Evolutionary conservation across 1,139 yeast genomes (phyloP).

Genomic region (Lodderomyces oxycetoniae): DNA sequence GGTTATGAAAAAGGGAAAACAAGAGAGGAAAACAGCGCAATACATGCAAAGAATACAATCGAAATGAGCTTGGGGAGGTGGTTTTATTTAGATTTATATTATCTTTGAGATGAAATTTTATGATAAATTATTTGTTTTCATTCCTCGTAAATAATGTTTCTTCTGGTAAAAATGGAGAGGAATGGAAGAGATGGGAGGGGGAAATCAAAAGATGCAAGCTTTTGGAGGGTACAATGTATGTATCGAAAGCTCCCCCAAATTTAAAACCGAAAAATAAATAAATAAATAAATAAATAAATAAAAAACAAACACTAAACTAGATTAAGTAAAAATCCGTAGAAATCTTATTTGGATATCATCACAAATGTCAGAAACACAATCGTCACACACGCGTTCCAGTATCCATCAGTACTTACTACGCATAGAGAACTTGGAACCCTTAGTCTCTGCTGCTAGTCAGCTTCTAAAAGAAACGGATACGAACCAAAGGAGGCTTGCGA

Average conservation of each 20-base stretch:
- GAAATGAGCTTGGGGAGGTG: constrained; percentile 3
- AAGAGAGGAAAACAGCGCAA: constrained; percentile 64
- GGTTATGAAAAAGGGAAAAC: constrained; percentile 83
- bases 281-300: background rate
- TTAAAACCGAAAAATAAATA: background rate
- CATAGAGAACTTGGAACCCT: constrained; percentile 36
- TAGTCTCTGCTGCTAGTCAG: constrained; percentile 11
- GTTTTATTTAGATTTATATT: background rate
- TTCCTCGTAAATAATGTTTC: background rate
- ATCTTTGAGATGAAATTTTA: background rate
- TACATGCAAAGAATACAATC: constrained; percentile 10
- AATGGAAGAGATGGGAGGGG: too few species aligned
- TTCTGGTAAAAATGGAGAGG: background rate
- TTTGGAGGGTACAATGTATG: background rate
- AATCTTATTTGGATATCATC: background rate
- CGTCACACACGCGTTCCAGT: constrained; percentile 4
- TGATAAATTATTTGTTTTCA: background rate
- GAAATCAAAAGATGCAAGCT: too few species aligned
- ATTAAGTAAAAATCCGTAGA: background rate
- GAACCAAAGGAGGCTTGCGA: constrained; percentile 1
- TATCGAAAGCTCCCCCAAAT: background rate
- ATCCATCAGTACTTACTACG: constrained; percentile 26
- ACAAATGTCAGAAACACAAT: background rate
- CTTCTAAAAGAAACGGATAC: background rate
- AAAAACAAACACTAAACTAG: background rate